phyloP scores from a whole-genome alignment of 208 protist genomes.

The Novymonas esmeraldas region DNA sequence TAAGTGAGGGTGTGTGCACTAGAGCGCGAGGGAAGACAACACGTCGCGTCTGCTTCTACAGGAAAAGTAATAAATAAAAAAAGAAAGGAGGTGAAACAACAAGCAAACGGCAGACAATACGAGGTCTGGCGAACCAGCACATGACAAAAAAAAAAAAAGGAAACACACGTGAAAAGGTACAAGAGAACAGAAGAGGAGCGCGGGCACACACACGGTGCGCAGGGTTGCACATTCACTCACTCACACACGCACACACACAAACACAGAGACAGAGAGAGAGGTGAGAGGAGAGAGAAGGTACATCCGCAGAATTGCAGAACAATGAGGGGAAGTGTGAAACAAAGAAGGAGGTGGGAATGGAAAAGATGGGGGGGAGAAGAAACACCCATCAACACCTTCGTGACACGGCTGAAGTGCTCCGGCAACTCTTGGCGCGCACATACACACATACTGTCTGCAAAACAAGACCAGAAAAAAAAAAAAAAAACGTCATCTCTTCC shows the following conservation, averaged over 20 bases:
- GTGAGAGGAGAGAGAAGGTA: not conserved
- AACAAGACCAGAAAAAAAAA: no score
- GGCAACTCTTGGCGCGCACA: no score
- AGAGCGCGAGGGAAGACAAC: not conserved
- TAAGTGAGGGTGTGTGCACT: not conserved
- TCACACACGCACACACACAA: not conserved
- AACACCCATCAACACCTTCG: not conserved
- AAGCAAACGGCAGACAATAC: not conserved
- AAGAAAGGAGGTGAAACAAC: slow-evolving; percentile 1
- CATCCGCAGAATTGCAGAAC: not conserved
- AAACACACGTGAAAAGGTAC: not conserved
- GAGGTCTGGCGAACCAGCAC: not conserved
- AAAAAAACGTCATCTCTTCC: slow-evolving; percentile 5
- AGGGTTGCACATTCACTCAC: not conserved
- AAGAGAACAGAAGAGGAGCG: slow-evolving; percentile 1
- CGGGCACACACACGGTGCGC: not conserved
- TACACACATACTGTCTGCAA: no score
- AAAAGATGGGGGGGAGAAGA: not conserved
- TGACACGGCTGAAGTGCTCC: no score
- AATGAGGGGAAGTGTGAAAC: not conserved
- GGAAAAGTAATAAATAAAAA: not conserved
- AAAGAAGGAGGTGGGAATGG: slow-evolving; percentile 5
- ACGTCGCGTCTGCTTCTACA: not conserved
- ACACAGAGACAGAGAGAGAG: not conserved
- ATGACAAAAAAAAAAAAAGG: slow-evolving; percentile 4